A percentile compares a stretch with the other conserved stretches of the same genome.
phyloP scores from a whole-genome alignment of 2,329 filamentous ascomycete species.

The Diaporthe sp. region DNA sequence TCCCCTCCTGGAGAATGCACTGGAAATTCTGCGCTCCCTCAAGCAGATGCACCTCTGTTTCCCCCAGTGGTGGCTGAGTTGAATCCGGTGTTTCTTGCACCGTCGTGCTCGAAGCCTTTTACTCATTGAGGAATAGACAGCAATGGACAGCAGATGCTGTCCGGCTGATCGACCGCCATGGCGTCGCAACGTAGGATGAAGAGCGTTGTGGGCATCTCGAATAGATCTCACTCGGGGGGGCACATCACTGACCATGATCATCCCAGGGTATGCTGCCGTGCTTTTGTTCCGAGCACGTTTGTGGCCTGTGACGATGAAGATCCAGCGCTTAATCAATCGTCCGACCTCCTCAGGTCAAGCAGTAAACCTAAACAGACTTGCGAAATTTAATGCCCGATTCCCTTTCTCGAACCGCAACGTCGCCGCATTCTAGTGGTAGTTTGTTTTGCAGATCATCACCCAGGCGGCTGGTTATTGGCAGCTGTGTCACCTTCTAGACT shows the following conservation, averaged over 20 bases:
- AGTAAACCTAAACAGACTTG: constrained; percentile 21
- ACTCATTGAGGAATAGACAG: neutral
- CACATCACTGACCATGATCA: constrained; percentile 25
- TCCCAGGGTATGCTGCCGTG: constrained; percentile 30
- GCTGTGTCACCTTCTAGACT: constrained; percentile 36
- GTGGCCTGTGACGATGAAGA: constrained; percentile 7
- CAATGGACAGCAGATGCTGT: constrained; percentile 3
- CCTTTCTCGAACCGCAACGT: constrained; percentile 28
- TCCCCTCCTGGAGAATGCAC: neutral
- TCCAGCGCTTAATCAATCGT: constrained; percentile 12
- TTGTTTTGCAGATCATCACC: constrained; percentile 35
- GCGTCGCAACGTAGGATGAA: constrained; percentile 20
- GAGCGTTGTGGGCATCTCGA: constrained; percentile 26
- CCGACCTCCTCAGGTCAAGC: constrained; percentile 2
- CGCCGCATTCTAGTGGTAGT: constrained; percentile 29
- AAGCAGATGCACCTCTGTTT: neutral
- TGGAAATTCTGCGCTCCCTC: constrained; percentile 1
- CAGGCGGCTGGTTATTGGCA: constrained; percentile 27
- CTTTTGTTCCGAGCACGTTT: neutral
- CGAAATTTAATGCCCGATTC: constrained; percentile 22
- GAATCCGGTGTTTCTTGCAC: neutral
- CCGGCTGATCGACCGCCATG: constrained; percentile 25
- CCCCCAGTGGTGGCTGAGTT: constrained; percentile 1
- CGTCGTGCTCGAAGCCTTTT: neutral
- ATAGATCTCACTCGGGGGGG: constrained; percentile 8